These are phyloP conservation scores for Dendrobium nobile DNA, from an alignment of 106 monocot species.

Conservation along the genomic window DNA sequence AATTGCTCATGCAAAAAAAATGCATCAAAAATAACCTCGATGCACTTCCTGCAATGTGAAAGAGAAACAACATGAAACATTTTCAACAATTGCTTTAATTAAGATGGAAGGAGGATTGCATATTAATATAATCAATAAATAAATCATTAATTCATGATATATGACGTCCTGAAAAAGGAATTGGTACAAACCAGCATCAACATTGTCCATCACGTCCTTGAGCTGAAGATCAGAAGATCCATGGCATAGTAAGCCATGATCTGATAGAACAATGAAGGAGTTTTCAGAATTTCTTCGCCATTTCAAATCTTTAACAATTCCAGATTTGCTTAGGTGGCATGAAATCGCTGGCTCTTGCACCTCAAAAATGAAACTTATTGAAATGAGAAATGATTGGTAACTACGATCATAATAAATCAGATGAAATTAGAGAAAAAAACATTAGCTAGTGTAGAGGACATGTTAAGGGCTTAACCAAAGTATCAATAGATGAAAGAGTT, in stretches of 20 bases:
- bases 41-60: background rate
- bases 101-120: background rate
- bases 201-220: constrained; percentile 51
- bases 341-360: constrained; percentile 41
- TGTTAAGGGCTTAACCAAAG: background rate
- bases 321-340: constrained; percentile 29
- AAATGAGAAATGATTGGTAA: background rate
- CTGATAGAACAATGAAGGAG: constrained; percentile 61
- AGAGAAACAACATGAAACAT: background rate
- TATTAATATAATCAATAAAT: background rate
- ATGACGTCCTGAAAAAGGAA: background rate
- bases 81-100: background rate
- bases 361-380: constrained; percentile 14
- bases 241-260: constrained; percentile 35
- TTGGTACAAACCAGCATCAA: constrained; percentile 66
- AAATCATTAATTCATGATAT: background rate
- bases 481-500: background rate
- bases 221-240: constrained; percentile 32
- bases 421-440: background rate
- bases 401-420: background rate
- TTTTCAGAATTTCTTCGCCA: constrained; percentile 47
- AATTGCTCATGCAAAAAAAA: background rate
- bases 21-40: background rate
- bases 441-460: background rate
- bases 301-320: constrained; percentile 53